phyloP scores from a whole-genome alignment of 805 yeast genomes.

The Saccharomycopsis synnaedendra region DNA sequence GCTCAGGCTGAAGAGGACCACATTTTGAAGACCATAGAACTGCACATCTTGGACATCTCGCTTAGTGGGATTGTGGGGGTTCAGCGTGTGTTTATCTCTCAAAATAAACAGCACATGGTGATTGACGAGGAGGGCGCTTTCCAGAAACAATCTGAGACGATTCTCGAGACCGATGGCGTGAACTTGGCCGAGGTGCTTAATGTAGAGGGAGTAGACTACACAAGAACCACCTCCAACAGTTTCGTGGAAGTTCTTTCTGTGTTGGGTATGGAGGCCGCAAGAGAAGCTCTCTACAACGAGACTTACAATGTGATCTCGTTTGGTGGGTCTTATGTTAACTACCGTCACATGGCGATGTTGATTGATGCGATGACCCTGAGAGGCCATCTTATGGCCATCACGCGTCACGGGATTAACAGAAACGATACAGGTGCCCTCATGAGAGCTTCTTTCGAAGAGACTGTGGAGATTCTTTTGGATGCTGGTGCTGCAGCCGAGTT shows the following conservation, averaged over 20 bases:
- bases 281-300: constrained; percentile 88
- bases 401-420: constrained; percentile 99
- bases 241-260: constrained; percentile 93
- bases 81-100: constrained; percentile 61
- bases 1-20: constrained; percentile 96
- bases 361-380: constrained; percentile 98
- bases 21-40: constrained; percentile 87
- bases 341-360: constrained; percentile 94
- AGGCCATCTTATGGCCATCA: constrained; percentile 96
- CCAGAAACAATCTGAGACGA: constrained; percentile 91
- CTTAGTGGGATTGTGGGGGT: constrained; percentile 94
- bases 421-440: constrained; percentile 97
- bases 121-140: constrained; percentile 78
- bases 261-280: constrained; percentile 96
- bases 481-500: constrained; percentile 98
- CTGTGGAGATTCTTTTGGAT: constrained; percentile 93
- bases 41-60: constrained; percentile 92
- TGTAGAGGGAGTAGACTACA: constrained; percentile 87
- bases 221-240: constrained; percentile 89
- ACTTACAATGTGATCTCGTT: constrained; percentile 95
- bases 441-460: constrained; percentile 99
- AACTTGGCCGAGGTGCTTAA: constrained; percentile 91
- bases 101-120: constrained; percentile 27
- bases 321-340: constrained; percentile 98
- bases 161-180: constrained; percentile 96